phyloP scores from a whole-genome alignment of 2,329 filamentous ascomycete genomes.

The Colletotrichum tofieldiae region DNA sequence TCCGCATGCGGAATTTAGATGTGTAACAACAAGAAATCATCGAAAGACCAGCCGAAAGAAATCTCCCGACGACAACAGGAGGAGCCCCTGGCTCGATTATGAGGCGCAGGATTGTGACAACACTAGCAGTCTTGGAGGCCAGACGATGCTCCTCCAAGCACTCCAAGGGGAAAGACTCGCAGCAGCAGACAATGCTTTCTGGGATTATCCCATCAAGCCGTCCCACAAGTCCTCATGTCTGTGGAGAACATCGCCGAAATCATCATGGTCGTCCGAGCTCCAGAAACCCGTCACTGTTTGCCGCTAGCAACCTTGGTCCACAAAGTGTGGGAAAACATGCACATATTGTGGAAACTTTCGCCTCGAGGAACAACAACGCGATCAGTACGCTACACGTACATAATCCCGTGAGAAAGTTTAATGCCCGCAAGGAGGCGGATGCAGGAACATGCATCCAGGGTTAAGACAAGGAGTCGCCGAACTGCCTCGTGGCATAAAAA shows the following conservation, averaged over 20 bases:
- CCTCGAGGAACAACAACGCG: neutral
- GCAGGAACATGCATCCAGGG: neutral
- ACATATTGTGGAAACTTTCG: neutral
- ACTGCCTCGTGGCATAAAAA: conserved; percentile 25
- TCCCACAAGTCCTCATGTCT: conserved; percentile 8
- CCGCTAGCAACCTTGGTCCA: conserved; percentile 34
- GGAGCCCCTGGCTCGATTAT: conserved; percentile 2
- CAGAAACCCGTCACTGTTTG: conserved; percentile 1
- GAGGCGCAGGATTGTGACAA: neutral
- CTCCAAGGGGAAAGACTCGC: neutral
- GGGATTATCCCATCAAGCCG: conserved; percentile 27
- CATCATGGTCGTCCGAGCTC: conserved; percentile 20
- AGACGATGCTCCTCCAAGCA: conserved; percentile 9
- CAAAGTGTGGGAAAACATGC: conserved; percentile 12
- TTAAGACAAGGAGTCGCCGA: neutral
- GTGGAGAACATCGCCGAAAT: conserved; percentile 27
- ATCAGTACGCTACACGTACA: neutral
- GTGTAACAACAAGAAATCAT: conserved; percentile 7
- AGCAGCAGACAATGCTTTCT: conserved; percentile 8
- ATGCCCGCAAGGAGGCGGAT: neutral
- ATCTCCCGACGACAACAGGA: neutral
- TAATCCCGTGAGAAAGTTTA: neutral
- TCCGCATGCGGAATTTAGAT: conserved; percentile 22
- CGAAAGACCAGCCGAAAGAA: neutral
- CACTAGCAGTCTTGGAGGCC: conserved; percentile 18